These are phyloP conservation scores for Pseudozyma sp. DNA, from an alignment of 1,284 basidiomycete species.

Conservation along the genomic window DNA sequence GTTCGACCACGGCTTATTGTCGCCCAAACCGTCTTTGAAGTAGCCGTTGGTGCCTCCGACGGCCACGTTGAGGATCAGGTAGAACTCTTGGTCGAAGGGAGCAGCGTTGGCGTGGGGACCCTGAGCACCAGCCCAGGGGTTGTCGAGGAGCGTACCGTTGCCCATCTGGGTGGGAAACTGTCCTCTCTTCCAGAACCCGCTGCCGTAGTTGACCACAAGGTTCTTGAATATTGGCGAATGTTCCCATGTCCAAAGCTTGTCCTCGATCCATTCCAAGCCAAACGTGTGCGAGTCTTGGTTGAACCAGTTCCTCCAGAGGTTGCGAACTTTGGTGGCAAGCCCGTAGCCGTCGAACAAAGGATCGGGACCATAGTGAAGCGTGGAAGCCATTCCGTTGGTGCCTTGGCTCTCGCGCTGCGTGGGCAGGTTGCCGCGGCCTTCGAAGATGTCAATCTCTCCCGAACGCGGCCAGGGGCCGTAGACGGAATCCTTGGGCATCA, in stretches of 20 bases:
- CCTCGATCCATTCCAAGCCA: constrained; percentile 81
- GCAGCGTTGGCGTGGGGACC: constrained; percentile 72
- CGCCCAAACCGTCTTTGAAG: constrained; percentile 76
- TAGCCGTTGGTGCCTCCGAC: constrained; percentile 86
- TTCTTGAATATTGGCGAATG: constrained; percentile 79
- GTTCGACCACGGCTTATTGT: constrained; percentile 81
- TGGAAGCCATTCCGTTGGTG: constrained; percentile 76
- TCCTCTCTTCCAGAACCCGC: constrained; percentile 78
- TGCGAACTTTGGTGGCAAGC: constrained; percentile 78
- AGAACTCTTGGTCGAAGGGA: constrained; percentile 88
- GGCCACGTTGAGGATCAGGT: constrained; percentile 81
- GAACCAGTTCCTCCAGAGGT: constrained; percentile 76
- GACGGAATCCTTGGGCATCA: constrained; percentile 77
- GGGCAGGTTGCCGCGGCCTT: constrained; percentile 70
- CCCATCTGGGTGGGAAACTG: constrained; percentile 79
- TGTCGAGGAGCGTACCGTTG: constrained; percentile 78
- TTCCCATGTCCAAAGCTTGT: constrained; percentile 77
- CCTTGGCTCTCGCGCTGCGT: constrained; percentile 77
- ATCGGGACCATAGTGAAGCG: constrained; percentile 80
- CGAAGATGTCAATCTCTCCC: constrained; percentile 83
- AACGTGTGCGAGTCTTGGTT: constrained; percentile 81
- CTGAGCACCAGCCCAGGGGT: constrained; percentile 36
- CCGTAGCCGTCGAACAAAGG: constrained; percentile 76
- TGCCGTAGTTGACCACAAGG: constrained; percentile 74
- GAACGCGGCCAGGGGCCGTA: constrained; percentile 84